Percentiles rank a stretch among this genome's conserved stretches.
These are phyloP conservation scores for Platanus orientalis DNA, from an alignment of 164 flowering plant species.

Conservation along the genomic window DNA sequence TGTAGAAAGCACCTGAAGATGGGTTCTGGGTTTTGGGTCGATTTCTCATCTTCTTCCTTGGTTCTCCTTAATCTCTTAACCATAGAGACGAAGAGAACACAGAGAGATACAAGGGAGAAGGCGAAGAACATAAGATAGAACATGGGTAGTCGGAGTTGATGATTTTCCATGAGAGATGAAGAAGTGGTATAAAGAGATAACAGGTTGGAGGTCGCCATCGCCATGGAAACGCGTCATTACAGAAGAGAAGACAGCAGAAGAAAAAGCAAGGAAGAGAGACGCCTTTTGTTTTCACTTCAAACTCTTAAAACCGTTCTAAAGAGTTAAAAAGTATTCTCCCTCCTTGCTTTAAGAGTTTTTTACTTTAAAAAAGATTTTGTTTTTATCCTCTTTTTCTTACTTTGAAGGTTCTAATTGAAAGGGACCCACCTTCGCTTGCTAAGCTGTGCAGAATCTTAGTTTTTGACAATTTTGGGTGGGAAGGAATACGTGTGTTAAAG, in stretches of 20 bases:
- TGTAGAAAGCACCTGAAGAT: conserved; percentile 7
- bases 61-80: conserved; percentile 16
- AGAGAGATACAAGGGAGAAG: conserved; percentile 18
- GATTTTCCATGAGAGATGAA: conserved; percentile 2
- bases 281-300: neutral
- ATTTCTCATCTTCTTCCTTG: conserved; percentile 3
- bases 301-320: no score
- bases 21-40: conserved; percentile 14
- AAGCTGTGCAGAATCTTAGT: no score
- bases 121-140: conserved; percentile 17
- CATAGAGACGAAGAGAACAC: conserved; percentile 23
- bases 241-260: neutral
- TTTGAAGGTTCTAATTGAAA: no score
- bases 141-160: conserved; percentile 9
- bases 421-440: no score
- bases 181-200: neutral
- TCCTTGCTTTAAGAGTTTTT: no score
- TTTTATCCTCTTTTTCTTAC: no score
- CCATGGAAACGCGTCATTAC: conserved; percentile 36
- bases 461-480: no score
- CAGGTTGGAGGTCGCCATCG: conserved; percentile 14
- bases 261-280: conserved; percentile 1
- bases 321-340: no score
- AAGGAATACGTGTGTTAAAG: no score
- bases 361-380: no score